Percentiles rank a stretch among this genome's conserved stretches.
These are phyloP conservation scores for Claviceps sp. DNA, from an alignment of 2,329 filamentous ascomycete genomes.

Conservation along the genomic window DNA sequence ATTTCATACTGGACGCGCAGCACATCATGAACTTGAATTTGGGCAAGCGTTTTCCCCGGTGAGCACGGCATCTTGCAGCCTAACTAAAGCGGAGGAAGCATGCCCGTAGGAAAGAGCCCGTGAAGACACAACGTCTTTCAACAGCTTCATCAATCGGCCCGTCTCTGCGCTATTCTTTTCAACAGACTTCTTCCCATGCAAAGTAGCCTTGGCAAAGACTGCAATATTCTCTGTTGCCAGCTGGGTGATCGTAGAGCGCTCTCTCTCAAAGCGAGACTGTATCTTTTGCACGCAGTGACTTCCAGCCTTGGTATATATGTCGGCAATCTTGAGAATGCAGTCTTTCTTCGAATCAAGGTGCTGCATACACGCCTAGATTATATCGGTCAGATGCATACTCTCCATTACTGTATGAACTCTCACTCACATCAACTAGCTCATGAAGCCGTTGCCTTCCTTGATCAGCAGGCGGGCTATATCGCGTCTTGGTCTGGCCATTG, in stretches of 20 bases:
- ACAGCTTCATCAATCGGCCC: not conserved
- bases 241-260: not conserved
- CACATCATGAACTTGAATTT: not conserved
- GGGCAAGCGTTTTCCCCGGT: not conserved
- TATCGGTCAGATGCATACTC: not conserved
- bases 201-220: not conserved
- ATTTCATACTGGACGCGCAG: not conserved
- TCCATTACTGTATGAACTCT: not conserved
- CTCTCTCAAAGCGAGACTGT: constrained; percentile 3
- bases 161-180: not conserved
- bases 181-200: not conserved
- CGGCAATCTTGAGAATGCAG: constrained; percentile 1
- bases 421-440: constrained; percentile 4
- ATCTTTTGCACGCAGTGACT: constrained; percentile 5
- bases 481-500: not conserved
- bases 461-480: not conserved
- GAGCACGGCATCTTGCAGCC: not conserved
- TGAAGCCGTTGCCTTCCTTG: constrained; percentile 2
- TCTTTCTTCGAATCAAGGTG: constrained; percentile 1
- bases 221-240: not conserved
- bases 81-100: not conserved
- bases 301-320: constrained; percentile 3
- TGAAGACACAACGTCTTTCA: not conserved
- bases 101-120: not conserved
- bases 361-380: not conserved